Conservation (phyloP, 164 flowering plant species). For the Santalum album region DNA sequence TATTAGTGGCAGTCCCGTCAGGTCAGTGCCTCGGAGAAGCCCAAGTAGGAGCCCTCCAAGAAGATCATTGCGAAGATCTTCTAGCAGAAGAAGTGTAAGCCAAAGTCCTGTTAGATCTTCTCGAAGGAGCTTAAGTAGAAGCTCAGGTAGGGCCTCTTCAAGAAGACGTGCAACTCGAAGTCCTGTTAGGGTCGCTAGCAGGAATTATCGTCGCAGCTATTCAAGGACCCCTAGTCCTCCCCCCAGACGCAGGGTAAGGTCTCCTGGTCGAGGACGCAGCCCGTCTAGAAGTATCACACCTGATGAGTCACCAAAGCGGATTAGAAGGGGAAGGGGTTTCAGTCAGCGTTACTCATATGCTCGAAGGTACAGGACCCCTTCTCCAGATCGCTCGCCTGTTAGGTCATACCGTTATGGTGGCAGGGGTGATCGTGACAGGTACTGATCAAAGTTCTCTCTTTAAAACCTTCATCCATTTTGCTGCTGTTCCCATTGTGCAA, state of each 20-base stretch:
- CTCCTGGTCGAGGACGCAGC: constrained; percentile 53
- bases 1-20: constrained; percentile 34
- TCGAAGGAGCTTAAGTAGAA: constrained; percentile 32
- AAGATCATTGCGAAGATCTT: constrained; percentile 23
- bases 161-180: constrained; percentile 40
- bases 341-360: constrained; percentile 87
- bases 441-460: too few relatives aligned
- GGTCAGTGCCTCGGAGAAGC: constrained; percentile 23
- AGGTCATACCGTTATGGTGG: constrained; percentile 69
- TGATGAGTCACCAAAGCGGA: constrained; percentile 84
- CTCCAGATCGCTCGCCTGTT: constrained; percentile 80
- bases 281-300: constrained; percentile 70
- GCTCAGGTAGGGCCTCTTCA: constrained; percentile 26
- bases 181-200: constrained; percentile 37
- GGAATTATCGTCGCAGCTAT: constrained; percentile 41
- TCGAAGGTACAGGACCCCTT: constrained; percentile 83
- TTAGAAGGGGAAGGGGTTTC: constrained; percentile 91
- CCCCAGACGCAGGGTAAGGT: constrained; percentile 30
- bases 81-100: constrained; percentile 29
- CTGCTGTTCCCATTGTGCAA: neutral
- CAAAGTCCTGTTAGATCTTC: constrained; percentile 41
- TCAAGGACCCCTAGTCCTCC: neutral
- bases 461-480: neutral
- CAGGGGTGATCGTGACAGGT: constrained; percentile 76
- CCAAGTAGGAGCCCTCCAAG: constrained; percentile 38